phyloP scores from a whole-genome alignment of 768 basidiomycete species.

The Rhizopogon vinicolor region DNA sequence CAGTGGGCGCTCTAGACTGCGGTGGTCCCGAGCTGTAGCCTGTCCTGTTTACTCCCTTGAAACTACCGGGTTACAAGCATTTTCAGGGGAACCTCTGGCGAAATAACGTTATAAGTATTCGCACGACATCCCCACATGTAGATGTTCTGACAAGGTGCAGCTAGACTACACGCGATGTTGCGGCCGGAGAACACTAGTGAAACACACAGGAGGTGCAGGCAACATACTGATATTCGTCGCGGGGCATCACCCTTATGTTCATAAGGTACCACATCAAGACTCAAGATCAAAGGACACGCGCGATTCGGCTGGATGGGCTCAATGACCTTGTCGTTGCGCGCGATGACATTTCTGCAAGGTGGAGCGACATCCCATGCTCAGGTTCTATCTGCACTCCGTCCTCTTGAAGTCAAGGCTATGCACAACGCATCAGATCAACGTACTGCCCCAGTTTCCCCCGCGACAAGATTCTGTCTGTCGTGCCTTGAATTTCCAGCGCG shows the following conservation, averaged over 20 bases:
- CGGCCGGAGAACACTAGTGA: too few relatives aligned
- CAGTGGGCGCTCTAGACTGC: too few relatives aligned
- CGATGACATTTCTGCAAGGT: conserved; percentile 36
- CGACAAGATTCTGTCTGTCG: conserved; percentile 48
- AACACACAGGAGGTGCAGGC: conserved; percentile 1
- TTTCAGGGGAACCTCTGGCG: too few relatives aligned
- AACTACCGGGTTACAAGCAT: conserved; percentile 40
- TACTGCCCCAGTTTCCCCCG: conserved; percentile 60
- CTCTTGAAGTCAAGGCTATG: not conserved
- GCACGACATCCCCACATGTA: not conserved
- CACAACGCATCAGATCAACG: conserved; percentile 36
- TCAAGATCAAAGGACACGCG: conserved; percentile 20
- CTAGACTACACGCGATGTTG: conserved; percentile 36
- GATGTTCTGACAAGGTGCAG: conserved; percentile 33
- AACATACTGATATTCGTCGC: conserved; percentile 33
- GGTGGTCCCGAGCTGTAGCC: not conserved
- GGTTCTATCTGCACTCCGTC: too few relatives aligned
- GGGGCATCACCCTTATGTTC: conserved; percentile 42
- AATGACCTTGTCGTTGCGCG: conserved; percentile 41
- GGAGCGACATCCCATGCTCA: too few relatives aligned
- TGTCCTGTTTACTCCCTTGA: conserved; percentile 36
- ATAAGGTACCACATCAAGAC: not conserved
- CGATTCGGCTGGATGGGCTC: conserved; percentile 44
- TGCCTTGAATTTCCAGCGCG: conserved; percentile 34
- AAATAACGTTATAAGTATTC: too few relatives aligned